Evolutionary conservation across 768 basidiomycete species (phyloP).

Genomic region (Dentipellis sp.): DNA sequence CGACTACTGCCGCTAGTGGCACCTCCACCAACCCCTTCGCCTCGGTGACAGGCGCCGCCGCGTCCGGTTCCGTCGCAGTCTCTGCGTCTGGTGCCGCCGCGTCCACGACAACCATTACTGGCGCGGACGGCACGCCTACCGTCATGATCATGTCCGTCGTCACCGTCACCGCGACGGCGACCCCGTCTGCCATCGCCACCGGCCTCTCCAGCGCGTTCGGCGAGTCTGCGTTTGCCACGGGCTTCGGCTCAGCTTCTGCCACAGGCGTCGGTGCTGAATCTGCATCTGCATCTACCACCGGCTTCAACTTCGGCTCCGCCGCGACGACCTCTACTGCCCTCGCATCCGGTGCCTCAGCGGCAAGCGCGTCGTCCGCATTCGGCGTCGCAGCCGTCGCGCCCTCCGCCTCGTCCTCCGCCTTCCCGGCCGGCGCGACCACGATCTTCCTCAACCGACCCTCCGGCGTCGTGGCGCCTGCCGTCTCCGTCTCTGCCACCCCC

Average conservation of each 20-base stretch:
- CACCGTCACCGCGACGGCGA: neutral
- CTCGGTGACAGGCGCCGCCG: neutral
- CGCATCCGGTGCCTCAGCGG: conserved; percentile 2
- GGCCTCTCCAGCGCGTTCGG: neutral
- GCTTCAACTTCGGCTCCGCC: neutral
- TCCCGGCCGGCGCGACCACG: too few species aligned
- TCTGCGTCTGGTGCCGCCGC: neutral
- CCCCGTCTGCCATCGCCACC: neutral
- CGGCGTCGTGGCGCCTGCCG: neutral
- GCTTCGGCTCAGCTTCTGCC: conserved; percentile 1
- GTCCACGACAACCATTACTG: neutral
- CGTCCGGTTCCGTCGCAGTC: neutral
- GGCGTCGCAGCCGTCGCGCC: too few species aligned
- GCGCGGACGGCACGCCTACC: neutral
- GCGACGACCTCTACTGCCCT: conserved; percentile 35
- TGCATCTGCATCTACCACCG: neutral
- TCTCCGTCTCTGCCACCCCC: neutral
- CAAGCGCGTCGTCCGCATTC: too few species aligned
- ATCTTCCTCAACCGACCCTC: too few species aligned
- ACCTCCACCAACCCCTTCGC: neutral
- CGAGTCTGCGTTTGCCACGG: neutral
- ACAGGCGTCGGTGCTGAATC: too few species aligned
- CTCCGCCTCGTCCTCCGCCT: too few species aligned
- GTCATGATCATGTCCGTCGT: neutral
- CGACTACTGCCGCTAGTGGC: neutral